Evolutionary conservation across 2,329 filamentous ascomycete genomes (phyloP), one percentile per base, ranked within the genome.

Genomic region (Penicillium psychrosexuale): DNA sequence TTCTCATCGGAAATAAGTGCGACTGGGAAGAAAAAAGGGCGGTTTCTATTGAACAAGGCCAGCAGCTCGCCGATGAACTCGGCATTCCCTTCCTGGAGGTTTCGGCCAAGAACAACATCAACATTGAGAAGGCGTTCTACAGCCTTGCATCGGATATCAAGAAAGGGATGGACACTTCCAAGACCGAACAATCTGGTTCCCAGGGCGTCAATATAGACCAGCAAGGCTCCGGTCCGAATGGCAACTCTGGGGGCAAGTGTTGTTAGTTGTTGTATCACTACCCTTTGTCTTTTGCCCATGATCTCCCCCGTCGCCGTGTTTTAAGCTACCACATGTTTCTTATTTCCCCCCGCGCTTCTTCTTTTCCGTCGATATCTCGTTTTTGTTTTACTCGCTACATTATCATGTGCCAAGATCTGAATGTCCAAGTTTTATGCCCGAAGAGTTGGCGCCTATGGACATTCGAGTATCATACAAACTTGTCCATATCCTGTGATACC

Each of bases 21-120:
- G 94, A 99, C 78, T 97, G 94, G 94, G 94, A 97, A 77, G 94
- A 99, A 79, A 97, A 97, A 83, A 88, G 94, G 65, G 91, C 90
- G 52, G 89, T 99, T 39, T 91, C 90, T 47, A 96, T 89, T 57
- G 92, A 97, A 75, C 88, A 91, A 71, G 94, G 94, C 66, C 92
- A 99, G 76, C 87, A 88, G 63, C 84, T 99, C 53, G 94, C 94
- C 56, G 89, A 96, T 77, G 94, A 97, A 77, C 87, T 99, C 58
- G 91, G 92, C 70, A 96, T 99, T 63, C 93, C 94, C 19, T 99
- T 99, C 82, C 89, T 99, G 73, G 94, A 99, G 76, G 94, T 99
- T 60, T 96, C 91, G 17, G 94, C 94, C 62, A 99, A 99, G 84
- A 93, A 90, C 80, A 97, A 97, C 80, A 97, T 96, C 85, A 99